phyloP scores from a whole-genome alignment of 2,329 filamentous ascomycete genomes.

The Fusarium acutatum region DNA sequence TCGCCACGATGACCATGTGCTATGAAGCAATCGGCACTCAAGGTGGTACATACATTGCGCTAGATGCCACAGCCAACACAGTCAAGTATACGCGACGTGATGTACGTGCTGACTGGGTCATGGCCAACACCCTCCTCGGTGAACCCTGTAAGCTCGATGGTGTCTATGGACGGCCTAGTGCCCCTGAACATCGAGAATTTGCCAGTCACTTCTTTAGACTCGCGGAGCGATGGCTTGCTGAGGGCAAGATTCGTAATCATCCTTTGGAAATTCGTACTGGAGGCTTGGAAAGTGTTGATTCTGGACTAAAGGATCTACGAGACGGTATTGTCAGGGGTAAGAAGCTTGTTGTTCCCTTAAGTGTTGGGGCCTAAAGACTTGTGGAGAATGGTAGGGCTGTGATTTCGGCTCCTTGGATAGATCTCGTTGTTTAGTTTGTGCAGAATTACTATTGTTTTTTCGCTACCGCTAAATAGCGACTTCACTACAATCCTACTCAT shows the following conservation, averaged over 20 bases:
- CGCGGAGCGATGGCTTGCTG: not conserved
- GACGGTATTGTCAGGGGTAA: not conserved
- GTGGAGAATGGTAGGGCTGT: too few relatives aligned
- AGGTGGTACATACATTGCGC: not conserved
- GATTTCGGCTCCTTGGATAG: not conserved
- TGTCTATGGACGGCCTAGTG: not conserved
- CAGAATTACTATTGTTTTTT: not conserved
- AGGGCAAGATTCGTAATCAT: not conserved
- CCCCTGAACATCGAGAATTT: not conserved
- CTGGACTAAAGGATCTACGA: not conserved
- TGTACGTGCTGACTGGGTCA: not conserved
- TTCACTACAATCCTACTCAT: rapidly evolving
- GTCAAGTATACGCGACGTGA: not conserved
- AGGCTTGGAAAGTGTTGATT: not conserved
- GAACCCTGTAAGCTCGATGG: not conserved
- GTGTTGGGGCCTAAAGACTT: not conserved
- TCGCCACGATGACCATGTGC: not conserved
- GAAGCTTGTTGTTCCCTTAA: not conserved
- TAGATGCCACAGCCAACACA: not conserved
- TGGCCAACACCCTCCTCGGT: not conserved
- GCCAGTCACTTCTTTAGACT: not conserved
- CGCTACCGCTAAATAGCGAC: rapidly evolving
- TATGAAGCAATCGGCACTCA: not conserved
- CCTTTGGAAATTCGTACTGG: not conserved
- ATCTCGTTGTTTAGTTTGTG: rapidly evolving